phyloP scores from a whole-genome alignment of 2,329 filamentous ascomycete genomes.

The Fusarium udum region DNA sequence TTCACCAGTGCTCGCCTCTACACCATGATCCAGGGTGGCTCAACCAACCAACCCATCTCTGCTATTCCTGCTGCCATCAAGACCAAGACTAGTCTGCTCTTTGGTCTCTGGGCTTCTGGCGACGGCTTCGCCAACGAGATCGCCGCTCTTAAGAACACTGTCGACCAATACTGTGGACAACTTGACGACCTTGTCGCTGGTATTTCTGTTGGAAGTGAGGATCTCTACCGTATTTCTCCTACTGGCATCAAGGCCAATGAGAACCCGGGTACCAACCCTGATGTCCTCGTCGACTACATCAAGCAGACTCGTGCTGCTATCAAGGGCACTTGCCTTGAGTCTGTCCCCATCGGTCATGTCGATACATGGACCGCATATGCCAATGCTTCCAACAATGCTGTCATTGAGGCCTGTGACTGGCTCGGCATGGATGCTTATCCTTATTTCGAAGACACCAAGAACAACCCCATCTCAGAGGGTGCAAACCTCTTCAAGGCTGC shows the following conservation, averaged over 20 bases:
- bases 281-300: constrained; percentile 75
- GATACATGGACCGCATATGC: constrained; percentile 88
- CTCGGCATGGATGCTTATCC: constrained; percentile 87
- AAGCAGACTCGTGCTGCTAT: constrained; percentile 71
- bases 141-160: constrained; percentile 73
- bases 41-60: constrained; percentile 70
- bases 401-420: constrained; percentile 78
- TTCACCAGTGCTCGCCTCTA: constrained; percentile 79
- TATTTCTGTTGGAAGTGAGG: constrained; percentile 88
- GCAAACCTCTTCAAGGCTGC: constrained; percentile 75
- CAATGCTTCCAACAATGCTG: constrained; percentile 75
- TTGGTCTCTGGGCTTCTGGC: constrained; percentile 85
- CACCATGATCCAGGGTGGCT: constrained; percentile 77
- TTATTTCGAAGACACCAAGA: constrained; percentile 78
- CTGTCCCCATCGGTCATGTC: constrained; percentile 78
- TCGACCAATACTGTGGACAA: constrained; percentile 71
- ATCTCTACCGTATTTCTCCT: constrained; percentile 82
- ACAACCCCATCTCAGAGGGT: constrained; percentile 72
- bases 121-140: constrained; percentile 80
- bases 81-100: constrained; percentile 79
- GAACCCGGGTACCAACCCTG: constrained; percentile 70
- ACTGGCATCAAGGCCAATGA: constrained; percentile 71
- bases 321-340: constrained; percentile 66
- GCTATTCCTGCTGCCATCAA: constrained; percentile 86
- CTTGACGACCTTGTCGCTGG: constrained; percentile 76